A percentile compares a stretch with the other conserved stretches of the same genome.
Evolutionary conservation across 73 alveolate genomes (phyloP).

Genomic region (Effrenium voratum): DNA sequence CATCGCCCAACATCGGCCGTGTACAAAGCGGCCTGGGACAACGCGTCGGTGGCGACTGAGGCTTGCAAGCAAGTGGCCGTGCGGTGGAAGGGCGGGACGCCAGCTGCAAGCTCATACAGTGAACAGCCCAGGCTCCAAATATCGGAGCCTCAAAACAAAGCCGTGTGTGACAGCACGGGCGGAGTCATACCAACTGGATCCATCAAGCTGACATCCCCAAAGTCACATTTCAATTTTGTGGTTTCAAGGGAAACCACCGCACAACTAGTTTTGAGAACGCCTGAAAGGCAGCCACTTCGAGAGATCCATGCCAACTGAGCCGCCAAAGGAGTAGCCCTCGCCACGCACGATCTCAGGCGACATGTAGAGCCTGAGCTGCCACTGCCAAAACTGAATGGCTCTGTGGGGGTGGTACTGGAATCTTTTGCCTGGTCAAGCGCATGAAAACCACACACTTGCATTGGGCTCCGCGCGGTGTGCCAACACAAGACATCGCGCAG

Average conservation of each 20-base stretch:
- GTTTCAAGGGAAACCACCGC: no score
- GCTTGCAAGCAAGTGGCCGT: not conserved
- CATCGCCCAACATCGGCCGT: not conserved
- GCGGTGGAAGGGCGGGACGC: slow-evolving; percentile 82
- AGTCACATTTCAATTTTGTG: not conserved
- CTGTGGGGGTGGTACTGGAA: no score
- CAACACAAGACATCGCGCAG: slow-evolving; percentile 91
- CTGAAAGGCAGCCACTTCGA: no score
- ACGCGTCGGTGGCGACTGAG: no score
- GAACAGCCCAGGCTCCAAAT: slow-evolving; percentile 86
- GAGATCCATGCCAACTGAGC: no score
- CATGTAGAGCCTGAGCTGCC: slow-evolving; percentile 54
- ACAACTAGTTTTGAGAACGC: no score
- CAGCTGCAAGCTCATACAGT: slow-evolving; percentile 60
- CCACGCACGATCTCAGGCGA: slow-evolving; percentile 83
- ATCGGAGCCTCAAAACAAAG: slow-evolving; percentile 28
- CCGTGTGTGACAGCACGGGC: not conserved
- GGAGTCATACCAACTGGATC: not conserved
- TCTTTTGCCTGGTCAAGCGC: not conserved
- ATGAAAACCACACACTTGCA: not conserved
- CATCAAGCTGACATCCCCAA: not conserved
- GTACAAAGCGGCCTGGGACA: not conserved
- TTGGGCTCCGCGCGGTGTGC: slow-evolving; percentile 57
- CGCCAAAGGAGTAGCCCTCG: slow-evolving; percentile 70
- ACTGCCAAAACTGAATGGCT: not conserved